Evolutionary conservation across 345 rosid genomes (phyloP).

Genomic region (Euphorbia tirucalli): DNA sequence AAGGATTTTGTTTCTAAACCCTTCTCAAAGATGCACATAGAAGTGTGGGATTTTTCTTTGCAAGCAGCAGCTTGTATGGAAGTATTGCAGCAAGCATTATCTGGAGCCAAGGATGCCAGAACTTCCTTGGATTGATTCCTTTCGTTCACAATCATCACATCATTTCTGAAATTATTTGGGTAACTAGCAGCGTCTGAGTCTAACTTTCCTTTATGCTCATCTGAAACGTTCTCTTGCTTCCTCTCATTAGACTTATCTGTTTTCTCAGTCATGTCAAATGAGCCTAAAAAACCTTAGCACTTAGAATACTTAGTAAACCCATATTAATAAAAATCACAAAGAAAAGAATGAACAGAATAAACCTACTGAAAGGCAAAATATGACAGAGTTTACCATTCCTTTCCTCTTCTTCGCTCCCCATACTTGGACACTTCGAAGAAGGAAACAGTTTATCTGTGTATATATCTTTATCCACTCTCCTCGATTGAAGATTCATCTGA

Average conservation of each 20-base stretch:
- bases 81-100: constrained; percentile 1
- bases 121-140: constrained; percentile 12
- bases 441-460: constrained; percentile 20
- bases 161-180: constrained; percentile 12
- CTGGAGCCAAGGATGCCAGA: constrained; percentile 2
- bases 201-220: constrained; percentile 21
- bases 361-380: constrained; percentile 6
- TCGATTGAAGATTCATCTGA: constrained; percentile 24
- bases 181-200: constrained; percentile 20
- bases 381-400: constrained; percentile 25
- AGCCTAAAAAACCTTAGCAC: constrained; percentile 20
- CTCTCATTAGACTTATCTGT: constrained; percentile 20
- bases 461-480: constrained; percentile 19
- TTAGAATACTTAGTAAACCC: not conserved
- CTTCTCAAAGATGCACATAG: not conserved
- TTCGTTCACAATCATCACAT: not conserved
- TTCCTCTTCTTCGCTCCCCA: constrained; percentile 25
- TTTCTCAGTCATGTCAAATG: constrained; percentile 25
- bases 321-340: constrained; percentile 1
- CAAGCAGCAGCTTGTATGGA: not conserved
- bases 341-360: not conserved
- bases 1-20: constrained; percentile 10
- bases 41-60: not conserved
- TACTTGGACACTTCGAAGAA: constrained; percentile 12
- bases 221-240: constrained; percentile 19